Evolutionary conservation across 148 eudicot species (phyloP), one percentile per base, ranked within the genome.

Genomic region (Chenopodium album): DNA sequence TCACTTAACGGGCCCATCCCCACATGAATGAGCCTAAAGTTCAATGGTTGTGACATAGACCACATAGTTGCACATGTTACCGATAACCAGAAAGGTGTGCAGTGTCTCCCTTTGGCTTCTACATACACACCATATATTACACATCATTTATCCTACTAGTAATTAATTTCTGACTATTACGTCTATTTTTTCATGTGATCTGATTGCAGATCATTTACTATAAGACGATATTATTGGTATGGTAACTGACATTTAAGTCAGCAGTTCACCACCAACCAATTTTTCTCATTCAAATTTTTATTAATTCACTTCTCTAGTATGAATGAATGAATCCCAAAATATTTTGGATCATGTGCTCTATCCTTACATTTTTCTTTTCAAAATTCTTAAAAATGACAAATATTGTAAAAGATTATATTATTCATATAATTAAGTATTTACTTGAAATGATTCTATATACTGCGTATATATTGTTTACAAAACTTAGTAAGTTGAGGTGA

Each of bases 1-100:
- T 72, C 29, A 72, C n/a, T 44, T 72, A 2, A 13, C 6, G 69
- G 81, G 60, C 65, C 75, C 75, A 82, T 29, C 23, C 11, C 22
- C 81, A 78, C 81, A 77, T 82, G 85, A 63, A 63, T 4, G 46
- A 47, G 80, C 84, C 71, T 77, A 41, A 41, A 41, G 44, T 41
- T 41, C 44, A 41, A 82, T 82, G 84, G 77, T 20, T 5, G 68
- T 62, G 13, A 46, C 71, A 22, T 34, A 34, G 37, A 34, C 37
- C 37, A 34, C 37, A 34, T 32, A 20, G 23, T 19, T 13, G 64
- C 85, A 82, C 85, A 82, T 82, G 85, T 73, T 29, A 67, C 26
- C 3, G 60, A 19, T 63, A 6, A 56, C 10, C 41, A 26, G 26
- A 78, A 78, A 66, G 72, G 16, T 16, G 28, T 66, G 80, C 62